phyloP scores from a whole-genome alignment of 1,284 basidiomycete species.

The Cystobasidiaceae sp. region DNA sequence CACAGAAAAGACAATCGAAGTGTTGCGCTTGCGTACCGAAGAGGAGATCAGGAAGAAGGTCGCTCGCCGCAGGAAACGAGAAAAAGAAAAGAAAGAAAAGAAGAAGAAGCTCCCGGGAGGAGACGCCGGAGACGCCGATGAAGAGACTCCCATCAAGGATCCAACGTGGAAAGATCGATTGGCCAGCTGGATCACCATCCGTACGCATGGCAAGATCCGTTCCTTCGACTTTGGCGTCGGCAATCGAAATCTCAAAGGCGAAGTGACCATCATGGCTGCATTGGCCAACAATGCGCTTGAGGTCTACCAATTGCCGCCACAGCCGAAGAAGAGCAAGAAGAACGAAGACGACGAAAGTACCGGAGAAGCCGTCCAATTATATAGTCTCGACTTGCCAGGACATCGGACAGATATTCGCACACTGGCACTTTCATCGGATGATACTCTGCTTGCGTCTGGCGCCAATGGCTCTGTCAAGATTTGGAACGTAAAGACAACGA shows the following conservation, averaged over 20 bases:
- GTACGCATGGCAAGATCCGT: conserved; percentile 50
- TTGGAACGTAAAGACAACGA: conserved; percentile 90
- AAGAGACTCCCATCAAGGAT: conserved; percentile 45
- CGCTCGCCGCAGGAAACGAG: conserved; percentile 65
- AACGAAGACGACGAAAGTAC: conserved; percentile 49
- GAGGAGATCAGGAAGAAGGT: conserved; percentile 89
- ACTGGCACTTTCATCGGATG: conserved; percentile 81
- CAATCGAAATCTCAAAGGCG: conserved; percentile 54
- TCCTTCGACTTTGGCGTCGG: conserved; percentile 56
- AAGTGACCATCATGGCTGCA: conserved; percentile 67
- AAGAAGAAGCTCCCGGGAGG: conserved; percentile 50
- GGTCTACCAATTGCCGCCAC: conserved; percentile 75
- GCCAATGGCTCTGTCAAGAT: conserved; percentile 88
- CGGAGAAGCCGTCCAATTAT: conserved; percentile 51
- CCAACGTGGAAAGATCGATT: conserved; percentile 50
- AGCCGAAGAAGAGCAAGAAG: conserved; percentile 53
- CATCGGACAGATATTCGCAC: conserved; percentile 88
- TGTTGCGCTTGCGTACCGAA: conserved; percentile 81
- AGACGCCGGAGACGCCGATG: conserved; percentile 56
- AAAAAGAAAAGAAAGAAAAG: conserved; percentile 54
- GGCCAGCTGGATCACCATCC: conserved; percentile 49
- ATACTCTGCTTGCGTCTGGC: conserved; percentile 82
- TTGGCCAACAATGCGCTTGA: conserved; percentile 84
- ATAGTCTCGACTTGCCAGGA: conserved; percentile 79
- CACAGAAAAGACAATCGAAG: conserved; percentile 81